Evolutionary conservation across 768 basidiomycete genomes (phyloP).

Genomic region (Lentinula aciculospora): DNA sequence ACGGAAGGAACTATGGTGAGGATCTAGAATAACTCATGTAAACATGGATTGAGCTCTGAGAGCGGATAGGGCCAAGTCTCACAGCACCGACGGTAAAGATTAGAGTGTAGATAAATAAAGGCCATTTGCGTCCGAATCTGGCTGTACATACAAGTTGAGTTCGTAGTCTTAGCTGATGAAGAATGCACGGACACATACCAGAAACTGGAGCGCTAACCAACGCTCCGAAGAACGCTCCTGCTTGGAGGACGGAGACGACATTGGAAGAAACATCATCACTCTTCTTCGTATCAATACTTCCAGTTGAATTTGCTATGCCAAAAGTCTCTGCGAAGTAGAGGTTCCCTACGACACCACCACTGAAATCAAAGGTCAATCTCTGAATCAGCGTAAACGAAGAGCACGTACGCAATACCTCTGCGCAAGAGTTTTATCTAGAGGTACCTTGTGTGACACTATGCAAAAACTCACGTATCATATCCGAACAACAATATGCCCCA

Average conservation of each 20-base stretch:
- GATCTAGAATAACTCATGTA: conserved; percentile 49
- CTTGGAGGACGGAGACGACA: conserved; percentile 64
- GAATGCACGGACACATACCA: conserved; percentile 30
- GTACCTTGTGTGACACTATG: background rate
- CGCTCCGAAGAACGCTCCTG: conserved; percentile 62
- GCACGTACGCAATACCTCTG: conserved; percentile 2
- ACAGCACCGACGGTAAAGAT: conserved; percentile 52
- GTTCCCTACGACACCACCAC: conserved; percentile 44
- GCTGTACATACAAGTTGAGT: too few species aligned
- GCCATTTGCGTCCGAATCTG: conserved; percentile 41
- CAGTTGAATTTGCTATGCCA: conserved; percentile 29
- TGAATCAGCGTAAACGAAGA: background rate
- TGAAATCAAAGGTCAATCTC: background rate
- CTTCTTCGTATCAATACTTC: conserved; percentile 20
- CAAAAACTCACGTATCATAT: conserved; percentile 1
- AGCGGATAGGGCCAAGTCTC: conserved; percentile 9
- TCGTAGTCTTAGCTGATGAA: too few species aligned
- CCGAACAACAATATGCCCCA: conserved; percentile 1
- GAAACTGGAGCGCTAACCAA: conserved; percentile 45
- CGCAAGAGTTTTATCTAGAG: background rate
- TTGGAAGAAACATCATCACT: conserved; percentile 42
- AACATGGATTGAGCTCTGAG: background rate
- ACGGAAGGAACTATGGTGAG: conserved; percentile 50
- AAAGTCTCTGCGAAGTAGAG: conserved; percentile 44
- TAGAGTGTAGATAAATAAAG: conserved; percentile 39